A percentile compares a stretch with the other conserved stretches of the same genome.
Evolutionary conservation across 192 early-diverging fungal species (phyloP).

Genomic region (Spizellomyces punctatus): DNA sequence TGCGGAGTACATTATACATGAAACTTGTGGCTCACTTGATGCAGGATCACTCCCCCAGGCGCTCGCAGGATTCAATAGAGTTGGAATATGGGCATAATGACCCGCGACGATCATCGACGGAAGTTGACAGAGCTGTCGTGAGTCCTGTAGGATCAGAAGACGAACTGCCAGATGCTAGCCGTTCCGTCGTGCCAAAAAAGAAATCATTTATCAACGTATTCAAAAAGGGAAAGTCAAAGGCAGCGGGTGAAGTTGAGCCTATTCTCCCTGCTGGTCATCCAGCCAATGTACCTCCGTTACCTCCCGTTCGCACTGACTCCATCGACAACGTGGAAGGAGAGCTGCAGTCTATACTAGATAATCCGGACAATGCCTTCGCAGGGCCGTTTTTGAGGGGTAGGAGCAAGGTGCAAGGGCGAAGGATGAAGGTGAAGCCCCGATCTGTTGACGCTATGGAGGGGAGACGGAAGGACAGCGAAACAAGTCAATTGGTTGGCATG

Average conservation of each 20-base stretch:
- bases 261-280: background rate
- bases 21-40: constrained; percentile 6
- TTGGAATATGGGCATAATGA: too few relatives aligned
- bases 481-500: too few relatives aligned
- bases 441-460: too few relatives aligned
- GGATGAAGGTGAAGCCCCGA: too few relatives aligned
- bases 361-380: constrained; percentile 16
- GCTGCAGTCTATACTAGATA: constrained; percentile 19
- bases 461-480: too few relatives aligned
- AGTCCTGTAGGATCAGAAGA: too few relatives aligned
- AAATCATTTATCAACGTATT: constrained; percentile 8
- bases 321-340: constrained; percentile 31
- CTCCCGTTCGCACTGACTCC: constrained; percentile 14
- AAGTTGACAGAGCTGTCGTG: too few relatives aligned
- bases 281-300: background rate
- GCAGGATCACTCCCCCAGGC: background rate
- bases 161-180: too few relatives aligned
- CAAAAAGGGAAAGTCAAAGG: constrained; percentile 3
- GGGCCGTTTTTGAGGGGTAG: background rate
- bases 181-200: constrained; percentile 14
- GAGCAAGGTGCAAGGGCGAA: too few relatives aligned
- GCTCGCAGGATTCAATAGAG: too few relatives aligned
- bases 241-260: too few relatives aligned
- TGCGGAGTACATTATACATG: constrained; percentile 24
- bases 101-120: too few relatives aligned